phyloP scores from a whole-genome alignment of 1,284 basidiomycete species.

The Ceratobasidium theobromae region DNA sequence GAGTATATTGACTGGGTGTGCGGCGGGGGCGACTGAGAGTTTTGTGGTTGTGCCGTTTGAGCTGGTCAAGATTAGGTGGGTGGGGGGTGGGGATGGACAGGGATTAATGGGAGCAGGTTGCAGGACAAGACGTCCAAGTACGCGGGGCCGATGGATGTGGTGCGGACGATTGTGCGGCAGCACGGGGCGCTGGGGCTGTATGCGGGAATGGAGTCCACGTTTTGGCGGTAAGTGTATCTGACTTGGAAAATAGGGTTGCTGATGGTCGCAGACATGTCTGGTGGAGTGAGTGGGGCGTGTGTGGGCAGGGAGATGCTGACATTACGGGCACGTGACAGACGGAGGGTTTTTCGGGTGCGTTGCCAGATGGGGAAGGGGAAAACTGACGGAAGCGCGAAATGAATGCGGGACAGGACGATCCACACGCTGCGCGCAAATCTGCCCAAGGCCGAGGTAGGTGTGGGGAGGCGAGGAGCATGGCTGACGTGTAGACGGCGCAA shows the following conservation, averaged over 20 bases:
- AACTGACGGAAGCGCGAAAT: no score
- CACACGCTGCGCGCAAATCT: constrained; percentile 60
- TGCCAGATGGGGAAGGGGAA: no score
- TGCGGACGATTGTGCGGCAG: constrained; percentile 72
- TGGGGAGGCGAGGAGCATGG: neutral
- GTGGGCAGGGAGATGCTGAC: neutral
- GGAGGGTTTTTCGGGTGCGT: constrained; percentile 83
- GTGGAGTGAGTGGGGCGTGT: constrained; percentile 54
- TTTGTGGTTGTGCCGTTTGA: constrained; percentile 95
- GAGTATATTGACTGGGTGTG: constrained; percentile 88
- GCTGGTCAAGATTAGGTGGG: constrained; percentile 87
- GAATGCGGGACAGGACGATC: constrained; percentile 28
- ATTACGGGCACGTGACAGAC: constrained; percentile 43
- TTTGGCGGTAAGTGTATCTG: constrained; percentile 70
- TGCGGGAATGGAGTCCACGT: constrained; percentile 89
- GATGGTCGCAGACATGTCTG: constrained; percentile 62
- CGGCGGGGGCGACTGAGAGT: constrained; percentile 93
- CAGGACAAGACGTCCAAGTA: constrained; percentile 72
- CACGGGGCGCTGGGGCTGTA: constrained; percentile 86
- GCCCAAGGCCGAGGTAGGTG: constrained; percentile 76
- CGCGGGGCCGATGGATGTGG: constrained; percentile 87
- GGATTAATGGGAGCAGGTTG: constrained; percentile 51
- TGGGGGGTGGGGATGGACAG: constrained; percentile 40
- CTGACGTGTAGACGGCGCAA: constrained; percentile 57
- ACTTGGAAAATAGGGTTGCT: neutral